phyloP scores from a whole-genome alignment of 2,329 filamentous ascomycete genomes.

The Scedosporium dehoogii region DNA sequence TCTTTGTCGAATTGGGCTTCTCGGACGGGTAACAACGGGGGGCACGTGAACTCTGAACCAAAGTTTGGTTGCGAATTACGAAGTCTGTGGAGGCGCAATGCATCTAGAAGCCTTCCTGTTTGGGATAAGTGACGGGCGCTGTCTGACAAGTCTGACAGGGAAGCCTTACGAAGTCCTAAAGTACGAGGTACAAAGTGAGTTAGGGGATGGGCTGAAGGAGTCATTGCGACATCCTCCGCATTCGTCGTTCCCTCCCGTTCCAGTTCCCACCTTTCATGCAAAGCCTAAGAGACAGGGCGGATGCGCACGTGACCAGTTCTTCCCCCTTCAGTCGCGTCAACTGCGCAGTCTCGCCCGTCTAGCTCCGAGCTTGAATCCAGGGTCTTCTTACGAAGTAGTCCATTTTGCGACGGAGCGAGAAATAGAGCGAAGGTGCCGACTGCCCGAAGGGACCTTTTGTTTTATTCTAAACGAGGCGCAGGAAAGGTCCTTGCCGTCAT shows the following conservation, averaged over 20 bases:
- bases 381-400: too few relatives aligned
- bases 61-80: too few relatives aligned
- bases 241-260: too few relatives aligned
- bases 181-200: background rate
- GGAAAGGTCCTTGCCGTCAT: too few relatives aligned
- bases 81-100: background rate
- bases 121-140: background rate
- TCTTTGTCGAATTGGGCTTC: background rate
- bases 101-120: constrained; percentile 1
- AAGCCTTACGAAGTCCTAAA: background rate
- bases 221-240: background rate
- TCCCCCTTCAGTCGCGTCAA: background rate
- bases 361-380: too few relatives aligned
- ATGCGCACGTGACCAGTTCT: background rate
- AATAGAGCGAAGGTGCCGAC: too few relatives aligned
- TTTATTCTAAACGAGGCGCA: too few relatives aligned
- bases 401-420: too few relatives aligned
- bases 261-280: too few relatives aligned
- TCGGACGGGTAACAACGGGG: background rate
- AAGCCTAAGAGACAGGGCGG: background rate
- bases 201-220: background rate
- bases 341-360: too few relatives aligned
- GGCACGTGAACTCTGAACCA: background rate
- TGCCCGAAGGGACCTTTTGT: too few relatives aligned
- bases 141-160: background rate